Evolutionary conservation across 179 eudicot species (phyloP).

Genomic region (Actinidia chinensis): DNA sequence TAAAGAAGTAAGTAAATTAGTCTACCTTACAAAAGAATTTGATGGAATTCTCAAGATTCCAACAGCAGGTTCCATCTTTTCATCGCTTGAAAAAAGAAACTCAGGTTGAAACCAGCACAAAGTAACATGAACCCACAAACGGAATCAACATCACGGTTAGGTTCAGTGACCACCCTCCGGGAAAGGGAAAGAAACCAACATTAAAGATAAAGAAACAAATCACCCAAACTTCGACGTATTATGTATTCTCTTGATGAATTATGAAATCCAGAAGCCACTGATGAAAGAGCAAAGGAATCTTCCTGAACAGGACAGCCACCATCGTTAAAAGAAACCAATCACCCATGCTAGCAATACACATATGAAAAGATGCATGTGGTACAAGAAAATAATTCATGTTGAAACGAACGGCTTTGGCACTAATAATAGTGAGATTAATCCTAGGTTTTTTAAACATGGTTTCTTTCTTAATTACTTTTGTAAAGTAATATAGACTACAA

Average conservation of each 20-base stretch:
- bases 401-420: not conserved
- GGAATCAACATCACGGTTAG: conserved; percentile 85
- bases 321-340: not conserved
- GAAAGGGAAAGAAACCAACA: not conserved
- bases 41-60: conserved; percentile 97
- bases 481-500: not conserved
- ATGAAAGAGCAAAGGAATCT: conserved; percentile 2
- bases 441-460: not conserved
- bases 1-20: not conserved
- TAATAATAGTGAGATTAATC: conserved; percentile 9
- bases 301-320: not conserved
- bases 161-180: conserved; percentile 93
- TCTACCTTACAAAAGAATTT: conserved; percentile 81
- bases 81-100: conserved; percentile 90
- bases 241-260: not conserved
- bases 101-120: conserved; percentile 99
- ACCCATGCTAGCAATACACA: conserved; percentile 1
- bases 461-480: not conserved
- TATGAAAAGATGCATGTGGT: too few relatives aligned
- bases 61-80: conserved; percentile 97
- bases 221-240: not conserved
- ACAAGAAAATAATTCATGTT: not conserved
- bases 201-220: conserved; percentile 2
- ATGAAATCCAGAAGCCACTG: not conserved
- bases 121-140: conserved; percentile 98